These are phyloP conservation scores for Sclerotinia glacialis DNA, from an alignment of 2,329 filamentous ascomycete species.

Conservation along the genomic window DNA sequence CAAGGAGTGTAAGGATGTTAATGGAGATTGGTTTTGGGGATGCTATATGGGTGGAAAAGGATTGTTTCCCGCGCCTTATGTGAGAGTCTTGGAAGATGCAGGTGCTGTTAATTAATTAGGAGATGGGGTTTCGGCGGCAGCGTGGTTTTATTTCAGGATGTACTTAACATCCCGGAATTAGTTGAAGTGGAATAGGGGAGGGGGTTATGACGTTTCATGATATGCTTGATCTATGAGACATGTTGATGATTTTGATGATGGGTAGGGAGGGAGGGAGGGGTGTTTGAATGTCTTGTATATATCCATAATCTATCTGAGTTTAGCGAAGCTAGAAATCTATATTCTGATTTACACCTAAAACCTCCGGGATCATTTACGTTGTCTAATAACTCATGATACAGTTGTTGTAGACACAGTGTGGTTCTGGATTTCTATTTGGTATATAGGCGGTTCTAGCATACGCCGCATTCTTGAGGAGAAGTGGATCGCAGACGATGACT, in stretches of 20 bases:
- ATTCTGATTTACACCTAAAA: background rate
- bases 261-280: too few relatives aligned
- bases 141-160: background rate
- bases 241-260: constrained; percentile 1
- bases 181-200: background rate
- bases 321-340: background rate
- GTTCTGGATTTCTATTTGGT: background rate
- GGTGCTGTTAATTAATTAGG: background rate
- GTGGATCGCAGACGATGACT: background rate
- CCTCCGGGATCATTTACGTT: background rate
- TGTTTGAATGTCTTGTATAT: background rate
- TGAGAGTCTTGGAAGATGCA: constrained; percentile 47
- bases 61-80: constrained; percentile 78
- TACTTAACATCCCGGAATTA: background rate
- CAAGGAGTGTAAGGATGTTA: constrained; percentile 78
- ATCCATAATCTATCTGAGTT: background rate
- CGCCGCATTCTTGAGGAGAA: too few relatives aligned
- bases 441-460: background rate
- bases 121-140: too few relatives aligned
- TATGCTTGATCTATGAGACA: background rate
- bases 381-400: background rate
- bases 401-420: background rate
- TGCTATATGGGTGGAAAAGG: constrained; percentile 78
- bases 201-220: background rate
- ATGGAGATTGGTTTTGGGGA: constrained; percentile 87